Base-by-base conservation (phyloP, 208 protist species). In the Leishmania turanica region DNA sequence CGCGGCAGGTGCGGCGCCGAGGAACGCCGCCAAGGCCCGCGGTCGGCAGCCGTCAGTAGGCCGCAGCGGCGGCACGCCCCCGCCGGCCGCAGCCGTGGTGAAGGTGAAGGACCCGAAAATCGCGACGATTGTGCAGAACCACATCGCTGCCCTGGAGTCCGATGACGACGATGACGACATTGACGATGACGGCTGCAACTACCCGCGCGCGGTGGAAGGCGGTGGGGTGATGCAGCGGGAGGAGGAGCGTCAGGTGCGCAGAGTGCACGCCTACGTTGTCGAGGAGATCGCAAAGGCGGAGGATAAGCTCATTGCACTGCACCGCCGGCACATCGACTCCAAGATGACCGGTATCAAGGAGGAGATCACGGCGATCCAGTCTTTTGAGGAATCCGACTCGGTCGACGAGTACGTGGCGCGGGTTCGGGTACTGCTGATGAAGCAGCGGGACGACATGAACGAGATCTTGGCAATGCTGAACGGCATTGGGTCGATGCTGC, bases 291-390 rank as follows among this genome's bases (percentile, higher is more conserved):
- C 95, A 45, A 96, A 97, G 77, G 95, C 97, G n/a, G 95, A 99
- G 87, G 97, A 98, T 47, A 97, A 98, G 84, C 84, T 99, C 42
- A 90, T 99, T n/a, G 88, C 89, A 27, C 84, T 96, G 76, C 97
- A 99, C 77, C 91, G 96, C 54, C 87, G 97, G 42, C 96, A 99
- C 81, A 97, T 99, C 75, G 94, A 99, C 82, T 90, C 91, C 72
- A 97, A 98, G 77, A 99, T 98, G 95, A 96, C 95, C 8, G 89
- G 98, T 3, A 96, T 99, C 69, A 98, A 98, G 80, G 90, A 98
- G 62, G 96, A 99, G 79, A 98, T 99, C 77, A 81, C 88, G 17
- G 92, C 96, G 4, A 96, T 99, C 64, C 90, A 98, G 82, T 56
- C 88, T 37, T 97, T 99, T 60, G 97, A 99, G 71, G 89, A 98